These are phyloP conservation scores for Stephanodiscus minutulus DNA, from an alignment of 108 stramenopile species.

Conservation along the genomic window DNA sequence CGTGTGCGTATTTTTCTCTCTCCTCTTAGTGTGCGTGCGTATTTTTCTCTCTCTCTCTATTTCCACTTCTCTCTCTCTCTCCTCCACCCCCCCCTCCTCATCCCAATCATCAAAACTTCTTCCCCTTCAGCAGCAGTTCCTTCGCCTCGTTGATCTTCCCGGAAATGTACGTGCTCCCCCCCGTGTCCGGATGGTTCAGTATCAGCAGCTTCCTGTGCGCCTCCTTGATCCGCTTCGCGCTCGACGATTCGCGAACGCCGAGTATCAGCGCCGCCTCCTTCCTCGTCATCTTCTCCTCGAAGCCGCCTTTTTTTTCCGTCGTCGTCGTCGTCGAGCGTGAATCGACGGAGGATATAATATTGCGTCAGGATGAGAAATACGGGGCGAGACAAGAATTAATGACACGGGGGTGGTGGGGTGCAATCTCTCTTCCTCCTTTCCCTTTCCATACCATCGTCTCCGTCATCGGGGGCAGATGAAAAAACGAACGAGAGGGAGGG, in stretches of 20 bases:
- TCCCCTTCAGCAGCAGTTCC: constrained; percentile 93
- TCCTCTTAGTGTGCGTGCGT: too few species aligned
- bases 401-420: too few species aligned
- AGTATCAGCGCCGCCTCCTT: constrained; percentile 98
- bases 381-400: too few species aligned
- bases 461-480: too few species aligned
- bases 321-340: background rate
- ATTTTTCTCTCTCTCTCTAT: too few species aligned
- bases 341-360: too few species aligned
- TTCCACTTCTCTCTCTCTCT: too few species aligned
- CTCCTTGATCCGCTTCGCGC: constrained; percentile 91
- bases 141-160: constrained; percentile 99
- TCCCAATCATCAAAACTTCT: constrained; percentile 12
- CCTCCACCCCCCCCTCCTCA: too few species aligned
- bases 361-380: too few species aligned
- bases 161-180: constrained; percentile 94
- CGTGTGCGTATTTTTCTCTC: too few species aligned
- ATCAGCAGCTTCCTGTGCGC: constrained; percentile 95
- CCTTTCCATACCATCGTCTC: too few species aligned
- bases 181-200: constrained; percentile 98
- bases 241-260: constrained; percentile 93
- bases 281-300: constrained; percentile 97
- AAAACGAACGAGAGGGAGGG: background rate
- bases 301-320: constrained; percentile 54
- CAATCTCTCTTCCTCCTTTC: too few species aligned